These are phyloP conservation scores for Populus simonii DNA, from an alignment of 345 rosid genomes.

Conservation along the genomic window DNA sequence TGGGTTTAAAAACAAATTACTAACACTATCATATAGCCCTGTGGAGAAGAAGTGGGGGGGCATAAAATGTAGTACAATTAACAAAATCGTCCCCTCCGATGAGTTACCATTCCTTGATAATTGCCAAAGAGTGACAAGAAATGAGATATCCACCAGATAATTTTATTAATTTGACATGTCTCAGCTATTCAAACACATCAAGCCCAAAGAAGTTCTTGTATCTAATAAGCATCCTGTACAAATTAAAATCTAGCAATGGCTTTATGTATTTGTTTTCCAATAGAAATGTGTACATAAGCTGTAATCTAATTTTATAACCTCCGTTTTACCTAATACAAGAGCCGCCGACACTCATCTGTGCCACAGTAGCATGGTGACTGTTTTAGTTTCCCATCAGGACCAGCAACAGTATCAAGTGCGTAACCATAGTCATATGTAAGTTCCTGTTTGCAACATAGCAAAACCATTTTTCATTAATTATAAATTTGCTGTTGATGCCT, in stretches of 20 bases:
- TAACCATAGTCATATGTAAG: conserved; percentile 30
- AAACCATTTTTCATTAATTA: background rate
- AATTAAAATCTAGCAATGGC: background rate
- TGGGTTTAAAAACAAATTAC: background rate
- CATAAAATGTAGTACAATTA: background rate
- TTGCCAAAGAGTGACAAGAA: background rate
- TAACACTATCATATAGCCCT: background rate
- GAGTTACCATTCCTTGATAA: background rate
- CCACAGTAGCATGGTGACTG: conserved; percentile 19
- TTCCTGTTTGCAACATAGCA: conserved; percentile 18
- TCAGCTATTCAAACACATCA: background rate
- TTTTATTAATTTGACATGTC: background rate
- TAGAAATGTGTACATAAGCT: background rate
- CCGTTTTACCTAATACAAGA: conserved; percentile 8
- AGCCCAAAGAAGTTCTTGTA: background rate
- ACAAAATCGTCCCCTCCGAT: no score
- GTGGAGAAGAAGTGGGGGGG: background rate
- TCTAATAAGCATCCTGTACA: background rate
- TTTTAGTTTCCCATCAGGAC: conserved; percentile 24
- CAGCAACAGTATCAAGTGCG: conserved; percentile 20
- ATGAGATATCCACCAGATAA: background rate
- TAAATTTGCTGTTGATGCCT: background rate
- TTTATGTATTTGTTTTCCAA: background rate
- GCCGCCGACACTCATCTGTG: conserved; percentile 19
- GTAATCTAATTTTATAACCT: background rate